Base-by-base conservation (phyloP, 148 eudicot species). In the Diospyros kaki region DNA sequence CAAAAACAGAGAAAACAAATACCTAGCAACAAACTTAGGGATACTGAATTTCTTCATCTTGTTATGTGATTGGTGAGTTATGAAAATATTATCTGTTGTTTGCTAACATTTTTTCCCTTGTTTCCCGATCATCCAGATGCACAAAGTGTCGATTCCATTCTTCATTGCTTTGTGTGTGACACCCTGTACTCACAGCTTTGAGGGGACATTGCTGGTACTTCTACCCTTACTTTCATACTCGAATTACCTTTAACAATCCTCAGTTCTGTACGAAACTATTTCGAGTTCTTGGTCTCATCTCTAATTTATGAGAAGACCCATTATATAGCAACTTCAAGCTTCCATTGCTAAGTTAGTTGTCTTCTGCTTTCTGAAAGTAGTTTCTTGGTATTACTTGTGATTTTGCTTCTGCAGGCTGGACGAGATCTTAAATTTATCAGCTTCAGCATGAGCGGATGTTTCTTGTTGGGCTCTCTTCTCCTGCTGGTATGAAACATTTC, bases 131-230 rank as follows among this genome's bases (percentile, higher is more conserved):
- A 44, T 83, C 86, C 91, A 96, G 99, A 91, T 93, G 98, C 97
- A 85, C 81, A 85, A 75, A 83, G 95, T 91, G 70, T 79, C 91
- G 85, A 74, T 91, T 71, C 99, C 97, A 15, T 93, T 75, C 84
- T 93, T 88, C 79, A 72, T 91, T 58, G 89, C 98, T n/a, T 81
- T 93, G 71, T 86, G 84, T 73, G 82, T 91, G 66, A 86, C 97
- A n/a, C 90, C 99, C 58, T 81, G 84, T 79, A 86, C 89, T 68
- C 98, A 89, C 86, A 81, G 98, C 85, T 89, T 91, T 72, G 99
- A 96, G 77, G 98, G 99, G 42, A 89, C 98, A 28, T 81, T 96
- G 80, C 84, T 96, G 97, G 99, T 96, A 91, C 51, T 18, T 9
- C 1, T 64, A 28, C 28, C 28, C 40, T 41, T 2, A 7, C 40